Conservation (phyloP, 179 eudicot species). For the Sideroxylon spinosum region DNA sequence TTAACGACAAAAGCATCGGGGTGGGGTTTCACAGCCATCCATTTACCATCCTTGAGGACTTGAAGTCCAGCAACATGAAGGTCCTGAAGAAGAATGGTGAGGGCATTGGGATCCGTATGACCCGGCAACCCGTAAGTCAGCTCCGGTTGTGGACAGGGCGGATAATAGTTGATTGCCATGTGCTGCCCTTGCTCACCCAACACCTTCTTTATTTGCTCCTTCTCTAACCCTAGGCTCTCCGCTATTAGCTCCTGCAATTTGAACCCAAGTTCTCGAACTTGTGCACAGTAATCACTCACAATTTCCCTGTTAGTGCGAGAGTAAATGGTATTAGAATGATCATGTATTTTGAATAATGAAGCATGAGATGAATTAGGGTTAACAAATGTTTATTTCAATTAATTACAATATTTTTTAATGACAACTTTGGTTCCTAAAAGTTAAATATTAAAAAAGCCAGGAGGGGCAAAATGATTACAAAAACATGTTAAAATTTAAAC, state of each 20-base stretch:
- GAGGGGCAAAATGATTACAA: too few relatives aligned
- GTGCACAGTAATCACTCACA: slow-evolving; percentile 52
- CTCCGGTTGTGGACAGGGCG: slow-evolving; percentile 84
- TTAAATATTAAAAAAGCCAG: too few relatives aligned
- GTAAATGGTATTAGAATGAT: too few relatives aligned
- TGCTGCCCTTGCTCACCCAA: slow-evolving; percentile 90
- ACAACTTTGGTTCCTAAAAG: too few relatives aligned
- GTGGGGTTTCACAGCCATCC: slow-evolving; percentile 72
- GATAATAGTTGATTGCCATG: slow-evolving; percentile 89
- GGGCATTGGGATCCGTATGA: slow-evolving; percentile 91
- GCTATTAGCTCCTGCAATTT: slow-evolving; percentile 63
- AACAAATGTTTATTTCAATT: too few relatives aligned
- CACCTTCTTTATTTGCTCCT: slow-evolving; percentile 38
- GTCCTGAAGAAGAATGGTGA: slow-evolving; percentile 89
- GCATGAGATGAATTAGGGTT: too few relatives aligned
- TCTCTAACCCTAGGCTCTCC: slow-evolving; percentile 79
- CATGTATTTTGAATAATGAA: too few relatives aligned
- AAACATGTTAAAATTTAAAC: too few relatives aligned
- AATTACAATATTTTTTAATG: too few relatives aligned
- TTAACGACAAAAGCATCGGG: slow-evolving; percentile 88
- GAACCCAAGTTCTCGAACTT: slow-evolving; percentile 62
- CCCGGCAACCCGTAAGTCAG: slow-evolving; percentile 82
- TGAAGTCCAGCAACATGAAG: slow-evolving; percentile 69
- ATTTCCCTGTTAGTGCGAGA: slow-evolving; percentile 39
- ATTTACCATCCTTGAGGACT: slow-evolving; percentile 64